Evolutionary conservation across 345 rosid species (phyloP).

Genomic region (Cardiospermum halicacabum): DNA sequence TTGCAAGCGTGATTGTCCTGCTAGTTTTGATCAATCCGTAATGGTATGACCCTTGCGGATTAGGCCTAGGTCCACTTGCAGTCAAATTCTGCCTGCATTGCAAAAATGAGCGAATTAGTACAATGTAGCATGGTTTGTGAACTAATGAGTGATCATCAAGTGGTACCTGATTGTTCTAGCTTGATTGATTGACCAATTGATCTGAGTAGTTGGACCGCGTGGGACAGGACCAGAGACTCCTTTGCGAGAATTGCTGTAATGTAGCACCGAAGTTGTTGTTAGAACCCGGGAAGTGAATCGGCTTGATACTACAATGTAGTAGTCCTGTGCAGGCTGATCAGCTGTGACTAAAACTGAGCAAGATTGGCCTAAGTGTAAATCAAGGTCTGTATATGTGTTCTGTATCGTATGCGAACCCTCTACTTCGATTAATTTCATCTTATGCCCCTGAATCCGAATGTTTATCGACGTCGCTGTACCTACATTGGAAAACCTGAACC

Average conservation of each 20-base stretch:
- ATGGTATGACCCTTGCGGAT: slow-evolving; percentile 98
- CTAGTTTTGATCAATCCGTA: slow-evolving; percentile 77
- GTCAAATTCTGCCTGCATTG: slow-evolving; percentile 70
- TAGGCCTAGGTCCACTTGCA: slow-evolving; percentile 94
- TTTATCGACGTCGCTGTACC: slow-evolving; percentile 66
- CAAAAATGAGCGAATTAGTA: background rate
- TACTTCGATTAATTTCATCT: slow-evolving; percentile 75
- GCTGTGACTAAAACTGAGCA: slow-evolving; percentile 84
- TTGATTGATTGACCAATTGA: slow-evolving; percentile 71
- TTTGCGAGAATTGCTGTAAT: slow-evolving; percentile 65
- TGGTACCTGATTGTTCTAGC: slow-evolving; percentile 80
- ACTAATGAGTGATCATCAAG: background rate
- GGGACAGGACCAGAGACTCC: slow-evolving; percentile 81
- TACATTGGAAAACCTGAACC: slow-evolving; percentile 86
- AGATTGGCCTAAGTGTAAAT: slow-evolving; percentile 86
- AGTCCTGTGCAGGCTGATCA: slow-evolving; percentile 70
- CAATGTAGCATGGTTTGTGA: background rate
- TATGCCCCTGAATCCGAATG: slow-evolving; percentile 86
- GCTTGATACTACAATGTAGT: slow-evolving; percentile 69
- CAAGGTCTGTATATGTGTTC: slow-evolving; percentile 57
- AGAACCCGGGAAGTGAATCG: slow-evolving; percentile 67
- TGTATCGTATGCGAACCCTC: slow-evolving; percentile 94
- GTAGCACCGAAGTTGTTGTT: slow-evolving; percentile 77
- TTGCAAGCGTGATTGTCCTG: slow-evolving; percentile 64
- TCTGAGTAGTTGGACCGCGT: slow-evolving; percentile 56